A percentile compares a stretch with the other conserved stretches of the same genome.
Evolutionary conservation across 1,284 basidiomycete genomes (phyloP).

Genomic region (Trichosporon ovoides): DNA sequence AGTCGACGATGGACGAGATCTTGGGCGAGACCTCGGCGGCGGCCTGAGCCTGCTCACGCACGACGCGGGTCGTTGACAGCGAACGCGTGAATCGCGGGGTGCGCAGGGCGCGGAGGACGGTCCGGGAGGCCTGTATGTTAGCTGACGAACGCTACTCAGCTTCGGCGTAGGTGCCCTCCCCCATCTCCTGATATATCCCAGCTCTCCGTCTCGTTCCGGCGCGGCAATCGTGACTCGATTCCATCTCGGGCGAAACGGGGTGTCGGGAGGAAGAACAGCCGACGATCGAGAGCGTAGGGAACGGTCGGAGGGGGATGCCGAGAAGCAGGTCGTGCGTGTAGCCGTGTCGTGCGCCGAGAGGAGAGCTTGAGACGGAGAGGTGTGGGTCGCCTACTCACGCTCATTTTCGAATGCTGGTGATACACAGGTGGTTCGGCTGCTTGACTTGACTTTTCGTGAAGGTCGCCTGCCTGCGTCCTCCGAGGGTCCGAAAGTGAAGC

Average conservation of each 20-base stretch:
- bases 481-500: slow-evolving; percentile 1
- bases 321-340: too few species aligned
- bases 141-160: too few species aligned
- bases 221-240: too few species aligned
- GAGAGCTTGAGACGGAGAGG: slow-evolving; percentile 6
- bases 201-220: too few species aligned
- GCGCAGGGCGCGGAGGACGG: slow-evolving; percentile 25
- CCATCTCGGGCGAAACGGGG: too few species aligned
- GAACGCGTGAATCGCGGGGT: slow-evolving; percentile 19
- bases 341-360: too few species aligned
- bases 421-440: neutral
- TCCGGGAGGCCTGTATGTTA: slow-evolving; percentile 23
- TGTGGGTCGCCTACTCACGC: slow-evolving; percentile 10
- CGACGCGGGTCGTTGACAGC: slow-evolving; percentile 29
- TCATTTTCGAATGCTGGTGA: slow-evolving; percentile 2
- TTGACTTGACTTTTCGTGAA: neutral
- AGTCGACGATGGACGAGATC: slow-evolving; percentile 81
- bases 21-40: slow-evolving; percentile 51
- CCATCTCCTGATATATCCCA: too few species aligned
- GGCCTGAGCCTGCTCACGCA: slow-evolving; percentile 21
- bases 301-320: too few species aligned
- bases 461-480: neutral
- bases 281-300: too few species aligned
- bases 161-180: too few species aligned
- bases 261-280: too few species aligned